Conservation (phyloP, 140 eudicot genomes). For the Stevia rebaudiana region DNA sequence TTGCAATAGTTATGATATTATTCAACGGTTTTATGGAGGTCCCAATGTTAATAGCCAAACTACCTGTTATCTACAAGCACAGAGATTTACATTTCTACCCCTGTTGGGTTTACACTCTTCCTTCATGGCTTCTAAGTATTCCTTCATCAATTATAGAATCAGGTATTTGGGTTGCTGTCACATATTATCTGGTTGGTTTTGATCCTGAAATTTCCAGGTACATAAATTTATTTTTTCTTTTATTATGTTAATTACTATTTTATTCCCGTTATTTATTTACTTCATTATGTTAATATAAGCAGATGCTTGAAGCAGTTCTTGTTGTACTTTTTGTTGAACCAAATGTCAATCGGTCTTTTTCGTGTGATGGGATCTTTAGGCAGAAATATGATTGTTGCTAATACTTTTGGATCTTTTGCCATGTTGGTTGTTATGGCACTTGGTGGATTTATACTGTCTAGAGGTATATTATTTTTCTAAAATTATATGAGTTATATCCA, state of each 20-base stretch:
- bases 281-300: constrained; percentile 19
- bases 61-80: constrained; percentile 86
- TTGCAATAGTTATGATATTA: constrained; percentile 73
- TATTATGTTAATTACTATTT: neutral
- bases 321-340: constrained; percentile 71
- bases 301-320: constrained; percentile 71
- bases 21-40: constrained; percentile 91
- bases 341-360: constrained; percentile 82
- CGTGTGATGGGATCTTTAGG: constrained; percentile 92
- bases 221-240: neutral
- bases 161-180: constrained; percentile 66
- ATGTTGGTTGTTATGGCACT: constrained; percentile 89
- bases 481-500: neutral
- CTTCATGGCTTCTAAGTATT: constrained; percentile 82
- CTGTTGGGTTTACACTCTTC: constrained; percentile 79
- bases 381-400: constrained; percentile 77
- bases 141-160: constrained; percentile 77
- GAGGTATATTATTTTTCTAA: constrained; percentile 60
- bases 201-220: constrained; percentile 78
- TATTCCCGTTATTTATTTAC: neutral
- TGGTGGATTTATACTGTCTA: constrained; percentile 83
- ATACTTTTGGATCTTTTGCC: constrained; percentile 90
- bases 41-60: constrained; percentile 83
- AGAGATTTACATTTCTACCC: constrained; percentile 78
- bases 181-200: constrained; percentile 81